Base-by-base conservation (phyloP, 1,139 yeast genomes). In the Candida labiduridarum region DNA sequence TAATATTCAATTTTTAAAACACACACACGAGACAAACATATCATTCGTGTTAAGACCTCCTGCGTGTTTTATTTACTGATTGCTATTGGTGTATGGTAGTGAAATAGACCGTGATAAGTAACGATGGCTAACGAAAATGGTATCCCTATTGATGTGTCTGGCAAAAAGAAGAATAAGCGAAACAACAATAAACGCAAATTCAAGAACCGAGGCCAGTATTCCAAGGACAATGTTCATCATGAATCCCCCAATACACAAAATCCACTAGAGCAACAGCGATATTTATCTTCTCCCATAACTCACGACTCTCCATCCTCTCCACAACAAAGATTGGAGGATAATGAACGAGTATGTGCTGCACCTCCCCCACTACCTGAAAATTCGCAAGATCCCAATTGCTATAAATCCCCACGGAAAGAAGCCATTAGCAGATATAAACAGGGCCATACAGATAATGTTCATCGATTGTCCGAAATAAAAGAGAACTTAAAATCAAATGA, bases 371-470 rank as follows among this genome's bases (percentile, higher is more conserved):
- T 25, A 8, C n/a, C 25, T 12, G 44, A 31, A 14, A 41, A 34
- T 16, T 12, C 12, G 6, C 44, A 36, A 11, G 30, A 45, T 18
- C 15, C 34, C 14, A 36, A n/a, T 18, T 9, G 9, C 10, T 51
- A 52, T 22, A 51, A 47, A 25, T 41, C 53, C 45, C 80, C 80
- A 6, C 59, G 80, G 34, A 72, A 65, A 57, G 78, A 72, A 54
- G 62, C 78, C 2, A 61, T 76, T 6, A 65, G 72, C 71, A 59
- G 80, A 41, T 67, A 75, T 57, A 71, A 71, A 50, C 66, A 64
- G 41, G 67, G 66, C 47, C 70, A 64, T 54, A 70, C 65, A n/a
- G 55, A 58, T 3, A 57, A 62, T n/a, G 55, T 57, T 47, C 61
- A 60, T 47, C 62, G 58, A 2, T 59, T 71, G 30, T 60, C 58